Evolutionary conservation across 768 basidiomycete genomes (phyloP).

Genomic region (Suillus bovinus): DNA sequence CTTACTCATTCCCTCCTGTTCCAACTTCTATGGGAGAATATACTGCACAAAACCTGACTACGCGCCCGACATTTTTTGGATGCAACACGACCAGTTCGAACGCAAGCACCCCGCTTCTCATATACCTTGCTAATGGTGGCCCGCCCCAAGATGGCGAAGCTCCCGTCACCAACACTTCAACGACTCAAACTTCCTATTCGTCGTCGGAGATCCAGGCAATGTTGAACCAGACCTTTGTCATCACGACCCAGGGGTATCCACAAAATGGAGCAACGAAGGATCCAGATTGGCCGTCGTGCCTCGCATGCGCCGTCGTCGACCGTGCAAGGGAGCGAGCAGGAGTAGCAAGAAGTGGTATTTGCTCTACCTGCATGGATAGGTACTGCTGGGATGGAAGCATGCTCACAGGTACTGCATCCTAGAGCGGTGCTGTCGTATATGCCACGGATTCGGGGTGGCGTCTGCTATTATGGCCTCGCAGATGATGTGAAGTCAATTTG

Average conservation of each 20-base stretch:
- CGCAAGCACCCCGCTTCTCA: slow-evolving; percentile 44
- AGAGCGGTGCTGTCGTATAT: background rate
- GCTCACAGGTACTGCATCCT: background rate
- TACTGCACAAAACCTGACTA: slow-evolving; percentile 35
- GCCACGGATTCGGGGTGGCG: slow-evolving; percentile 9
- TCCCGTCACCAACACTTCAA: slow-evolving; percentile 45
- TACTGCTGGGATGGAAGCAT: slow-evolving; percentile 32
- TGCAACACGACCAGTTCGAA: slow-evolving; percentile 33
- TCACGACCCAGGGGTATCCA: slow-evolving; percentile 45
- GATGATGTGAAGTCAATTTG: slow-evolving; percentile 16
- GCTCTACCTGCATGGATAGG: slow-evolving; percentile 30
- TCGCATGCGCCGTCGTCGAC: slow-evolving; percentile 55
- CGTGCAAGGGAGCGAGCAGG: slow-evolving; percentile 36
- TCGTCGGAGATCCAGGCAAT: slow-evolving; percentile 41
- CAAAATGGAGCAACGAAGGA: slow-evolving; percentile 31
- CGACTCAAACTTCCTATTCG: slow-evolving; percentile 38
- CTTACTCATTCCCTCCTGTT: slow-evolving; percentile 35
- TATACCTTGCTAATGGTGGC: slow-evolving; percentile 62
- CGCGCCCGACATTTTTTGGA: slow-evolving; percentile 48
- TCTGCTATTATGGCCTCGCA: slow-evolving; percentile 14
- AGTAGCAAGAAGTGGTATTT: slow-evolving; percentile 30
- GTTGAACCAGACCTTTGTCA: slow-evolving; percentile 45
- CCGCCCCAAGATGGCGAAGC: slow-evolving; percentile 38
- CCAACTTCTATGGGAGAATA: slow-evolving; percentile 31
- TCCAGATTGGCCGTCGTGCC: slow-evolving; percentile 46